Conservation (phyloP, 495 filamentous ascomycete species). For the Annulohypoxylon nitens region DNA sequence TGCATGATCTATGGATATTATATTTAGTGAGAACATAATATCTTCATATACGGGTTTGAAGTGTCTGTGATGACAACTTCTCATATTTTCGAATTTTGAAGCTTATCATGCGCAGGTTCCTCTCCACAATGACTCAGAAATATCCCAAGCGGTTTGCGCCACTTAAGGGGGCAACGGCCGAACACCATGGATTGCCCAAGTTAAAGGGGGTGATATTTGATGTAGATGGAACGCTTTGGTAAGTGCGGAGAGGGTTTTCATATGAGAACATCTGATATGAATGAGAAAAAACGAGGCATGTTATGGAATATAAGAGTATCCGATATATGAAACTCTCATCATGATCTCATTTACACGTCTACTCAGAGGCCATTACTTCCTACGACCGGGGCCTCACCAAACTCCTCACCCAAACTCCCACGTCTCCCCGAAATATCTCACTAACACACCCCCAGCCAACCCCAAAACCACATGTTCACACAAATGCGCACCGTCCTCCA, state of each 20-base stretch:
- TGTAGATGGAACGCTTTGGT: conserved; percentile 95
- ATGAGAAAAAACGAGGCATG: neutral
- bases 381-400: neutral
- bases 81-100: neutral
- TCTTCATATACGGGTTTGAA: neutral
- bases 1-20: neutral
- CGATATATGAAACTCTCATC: neutral
- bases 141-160: conserved; percentile 65
- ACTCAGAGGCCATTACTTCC: neutral
- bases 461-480: conserved; percentile 94
- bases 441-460: conserved; percentile 67
- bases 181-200: conserved; percentile 60
- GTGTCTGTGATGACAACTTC: neutral
- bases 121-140: conserved; percentile 54
- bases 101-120: conserved; percentile 49
- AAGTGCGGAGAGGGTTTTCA: conserved; percentile 49
- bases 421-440: neutral
- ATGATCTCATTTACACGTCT: neutral
- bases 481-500: conserved; percentile 78
- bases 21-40: neutral
- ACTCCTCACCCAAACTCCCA: neutral
- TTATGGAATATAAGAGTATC: too few species aligned
- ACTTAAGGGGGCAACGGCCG: conserved; percentile 41
- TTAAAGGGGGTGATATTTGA: conserved; percentile 92
- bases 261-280: neutral